Conservation (phyloP, 1,139 yeast species). For the Scheffersomyces stambukii region DNA sequence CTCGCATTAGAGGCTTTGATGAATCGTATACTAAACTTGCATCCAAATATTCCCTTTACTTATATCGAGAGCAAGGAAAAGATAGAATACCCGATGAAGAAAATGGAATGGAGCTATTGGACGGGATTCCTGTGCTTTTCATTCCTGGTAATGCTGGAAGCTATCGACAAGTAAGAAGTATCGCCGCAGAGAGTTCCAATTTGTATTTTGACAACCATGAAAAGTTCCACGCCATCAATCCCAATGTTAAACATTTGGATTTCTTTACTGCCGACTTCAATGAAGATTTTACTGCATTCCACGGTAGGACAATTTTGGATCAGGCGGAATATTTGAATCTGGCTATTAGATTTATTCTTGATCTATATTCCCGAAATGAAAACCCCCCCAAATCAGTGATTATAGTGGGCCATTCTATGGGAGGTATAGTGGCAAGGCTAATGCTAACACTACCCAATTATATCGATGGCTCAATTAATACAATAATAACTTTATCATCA, state of each 20-base stretch:
- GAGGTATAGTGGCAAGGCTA: constrained; percentile 86
- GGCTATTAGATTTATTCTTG: constrained; percentile 72
- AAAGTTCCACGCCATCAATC: constrained; percentile 14
- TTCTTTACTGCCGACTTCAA: constrained; percentile 90
- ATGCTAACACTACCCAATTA: constrained; percentile 80
- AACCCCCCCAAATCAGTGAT: constrained; percentile 68
- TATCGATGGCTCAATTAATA: constrained; percentile 64
- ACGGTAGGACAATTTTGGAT: constrained; percentile 87
- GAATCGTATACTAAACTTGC: constrained; percentile 68
- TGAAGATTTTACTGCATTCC: constrained; percentile 95
- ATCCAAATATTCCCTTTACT: constrained; percentile 70
- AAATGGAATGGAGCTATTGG: constrained; percentile 23
- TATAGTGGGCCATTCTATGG: constrained; percentile 92
- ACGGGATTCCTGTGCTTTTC: constrained; percentile 84
- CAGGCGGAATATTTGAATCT: constrained; percentile 94
- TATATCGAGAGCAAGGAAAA: constrained; percentile 72
- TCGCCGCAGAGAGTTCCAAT: constrained; percentile 75
- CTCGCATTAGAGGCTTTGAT: constrained; percentile 69
- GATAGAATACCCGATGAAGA: constrained; percentile 47
- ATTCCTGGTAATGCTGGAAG: constrained; percentile 99
- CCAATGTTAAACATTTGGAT: constrained; percentile 50
- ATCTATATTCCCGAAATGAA: constrained; percentile 45
- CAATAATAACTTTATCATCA: constrained; percentile 82
- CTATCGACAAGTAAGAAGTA: constrained; percentile 80
- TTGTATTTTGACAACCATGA: constrained; percentile 36